phyloP scores from a whole-genome alignment of 371 early-diverging fungal genomes.

The Saksenaea oblongispora region DNA sequence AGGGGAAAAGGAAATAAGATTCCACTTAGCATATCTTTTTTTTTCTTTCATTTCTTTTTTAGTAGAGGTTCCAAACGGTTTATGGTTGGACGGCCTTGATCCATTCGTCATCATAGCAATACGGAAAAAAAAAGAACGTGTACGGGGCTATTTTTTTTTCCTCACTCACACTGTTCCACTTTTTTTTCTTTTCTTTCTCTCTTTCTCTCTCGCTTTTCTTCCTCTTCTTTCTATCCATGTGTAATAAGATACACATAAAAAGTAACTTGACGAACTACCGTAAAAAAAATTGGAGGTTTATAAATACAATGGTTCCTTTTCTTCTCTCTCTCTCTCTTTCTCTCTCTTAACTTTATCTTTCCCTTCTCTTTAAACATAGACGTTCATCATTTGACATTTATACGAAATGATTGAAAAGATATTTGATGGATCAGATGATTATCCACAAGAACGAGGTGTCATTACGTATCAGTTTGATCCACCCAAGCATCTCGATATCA shows the following conservation, averaged over 20 bases:
- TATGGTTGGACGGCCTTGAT: slow-evolving; percentile 32
- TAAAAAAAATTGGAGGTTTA: not conserved
- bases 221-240: not conserved
- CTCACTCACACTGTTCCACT: no score
- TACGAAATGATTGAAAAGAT: not conserved
- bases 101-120: not conserved
- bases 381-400: not conserved
- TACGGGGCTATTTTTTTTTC: not conserved
- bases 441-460: not conserved
- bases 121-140: slow-evolving; percentile 6
- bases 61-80: slow-evolving; percentile 44
- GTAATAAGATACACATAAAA: not conserved
- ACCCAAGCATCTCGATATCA: not conserved
- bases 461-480: not conserved
- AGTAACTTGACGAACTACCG: not conserved
- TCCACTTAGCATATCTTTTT: not conserved
- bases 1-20: not conserved
- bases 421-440: not conserved
- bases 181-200: not conserved
- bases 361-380: not conserved
- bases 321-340: not conserved
- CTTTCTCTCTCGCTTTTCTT: slow-evolving; percentile 3
- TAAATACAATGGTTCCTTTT: not conserved
- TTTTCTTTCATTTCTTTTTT: not conserved
- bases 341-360: not conserved